phyloP scores from a whole-genome alignment of 148 eudicot species.

The Rhododendron henanense region DNA sequence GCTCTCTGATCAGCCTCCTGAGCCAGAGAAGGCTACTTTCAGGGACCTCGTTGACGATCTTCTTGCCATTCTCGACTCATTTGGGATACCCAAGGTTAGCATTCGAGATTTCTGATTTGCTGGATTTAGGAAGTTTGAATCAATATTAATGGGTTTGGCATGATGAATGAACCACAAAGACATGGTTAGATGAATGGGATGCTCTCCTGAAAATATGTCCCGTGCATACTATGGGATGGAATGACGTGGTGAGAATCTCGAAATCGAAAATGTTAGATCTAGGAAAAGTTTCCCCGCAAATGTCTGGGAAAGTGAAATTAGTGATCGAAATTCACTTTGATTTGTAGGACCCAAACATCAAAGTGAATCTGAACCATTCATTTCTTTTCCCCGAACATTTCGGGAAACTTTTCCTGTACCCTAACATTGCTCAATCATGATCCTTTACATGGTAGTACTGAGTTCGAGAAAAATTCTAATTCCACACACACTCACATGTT shows the following conservation, averaged over 20 bases:
- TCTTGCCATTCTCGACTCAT: constrained; percentile 14
- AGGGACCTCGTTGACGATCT: constrained; percentile 21
- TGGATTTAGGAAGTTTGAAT: background rate
- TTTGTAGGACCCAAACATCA: no score
- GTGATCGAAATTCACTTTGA: no score
- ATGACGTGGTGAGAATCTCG: no score
- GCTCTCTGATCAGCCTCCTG: constrained; percentile 14
- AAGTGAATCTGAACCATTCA: no score
- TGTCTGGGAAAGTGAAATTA: no score
- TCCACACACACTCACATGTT: background rate
- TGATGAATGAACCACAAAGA: background rate
- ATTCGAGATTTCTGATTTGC: background rate
- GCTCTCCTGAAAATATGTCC: no score
- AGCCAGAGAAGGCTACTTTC: constrained; percentile 19
- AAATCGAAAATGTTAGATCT: no score
- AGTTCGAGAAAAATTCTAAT: background rate
- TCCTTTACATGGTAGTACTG: background rate
- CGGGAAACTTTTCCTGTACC: no score
- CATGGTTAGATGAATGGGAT: background rate
- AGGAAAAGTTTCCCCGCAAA: no score
- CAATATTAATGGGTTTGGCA: background rate
- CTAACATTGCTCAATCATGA: background rate
- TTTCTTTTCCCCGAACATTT: no score
- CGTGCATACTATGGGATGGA: no score
- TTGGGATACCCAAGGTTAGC: constrained; percentile 4